These are phyloP conservation scores for Tarenaya hassleriana DNA, from an alignment of 345 rosid genomes.

Conservation along the genomic window DNA sequence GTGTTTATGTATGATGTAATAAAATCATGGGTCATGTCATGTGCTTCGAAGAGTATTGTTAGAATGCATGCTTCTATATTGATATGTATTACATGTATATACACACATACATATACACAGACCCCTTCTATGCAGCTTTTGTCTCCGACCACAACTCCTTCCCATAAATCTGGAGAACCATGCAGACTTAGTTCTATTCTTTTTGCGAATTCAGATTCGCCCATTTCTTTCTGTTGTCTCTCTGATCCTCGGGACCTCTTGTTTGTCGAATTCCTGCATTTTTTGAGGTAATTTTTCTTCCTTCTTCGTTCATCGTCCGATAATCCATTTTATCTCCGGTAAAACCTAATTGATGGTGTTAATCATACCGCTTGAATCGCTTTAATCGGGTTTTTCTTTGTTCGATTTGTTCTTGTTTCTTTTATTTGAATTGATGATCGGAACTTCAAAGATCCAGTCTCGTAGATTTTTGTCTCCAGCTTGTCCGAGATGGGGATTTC, in stretches of 20 bases:
- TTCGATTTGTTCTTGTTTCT: background rate
- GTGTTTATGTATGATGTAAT: too few species aligned
- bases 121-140: background rate
- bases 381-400: background rate
- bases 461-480: too few species aligned
- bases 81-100: too few species aligned
- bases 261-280: background rate
- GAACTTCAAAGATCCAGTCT: too few species aligned
- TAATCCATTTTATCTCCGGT: background rate
- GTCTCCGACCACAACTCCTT: background rate
- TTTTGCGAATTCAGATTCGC: background rate
- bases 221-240: conserved; percentile 3
- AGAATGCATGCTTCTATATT: too few species aligned
- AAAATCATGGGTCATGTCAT: too few species aligned
- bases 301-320: background rate
- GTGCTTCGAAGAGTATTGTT: too few species aligned
- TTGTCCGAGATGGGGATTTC: too few species aligned
- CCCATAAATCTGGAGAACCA: conserved; percentile 19
- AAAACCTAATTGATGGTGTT: background rate
- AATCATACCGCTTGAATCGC: background rate
- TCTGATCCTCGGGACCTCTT: background rate
- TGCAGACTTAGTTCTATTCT: background rate
- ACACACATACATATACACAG: too few species aligned
- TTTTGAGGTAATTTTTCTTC: conserved; percentile 19
- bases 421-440: too few species aligned